Evolutionary conservation across 139 green algal species (phyloP).

Genomic region (Volvox reticuliferus): DNA sequence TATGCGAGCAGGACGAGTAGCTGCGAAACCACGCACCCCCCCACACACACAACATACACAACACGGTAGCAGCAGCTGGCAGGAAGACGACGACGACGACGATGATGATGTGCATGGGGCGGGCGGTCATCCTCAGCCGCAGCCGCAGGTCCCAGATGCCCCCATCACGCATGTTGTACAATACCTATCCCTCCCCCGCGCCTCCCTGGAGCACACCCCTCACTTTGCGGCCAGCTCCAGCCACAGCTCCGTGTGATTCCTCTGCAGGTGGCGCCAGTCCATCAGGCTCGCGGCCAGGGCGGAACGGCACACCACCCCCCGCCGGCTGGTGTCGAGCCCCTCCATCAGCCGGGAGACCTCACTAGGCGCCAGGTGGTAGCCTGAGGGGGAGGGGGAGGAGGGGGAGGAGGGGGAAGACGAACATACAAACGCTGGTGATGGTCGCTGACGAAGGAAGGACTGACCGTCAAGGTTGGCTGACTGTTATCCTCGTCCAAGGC

Average conservation of each 20-base stretch:
- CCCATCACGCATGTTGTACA: no score
- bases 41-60: no score
- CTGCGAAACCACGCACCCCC: no score
- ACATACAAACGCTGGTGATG: neutral
- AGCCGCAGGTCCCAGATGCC: no score
- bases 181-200: neutral
- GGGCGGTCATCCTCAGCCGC: no score
- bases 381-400: constrained; percentile 12
- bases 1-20: neutral
- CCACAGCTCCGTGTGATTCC: constrained; percentile 75
- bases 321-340: constrained; percentile 48
- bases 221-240: constrained; percentile 64
- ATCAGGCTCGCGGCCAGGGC: constrained; percentile 65
- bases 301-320: constrained; percentile 40
- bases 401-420: neutral
- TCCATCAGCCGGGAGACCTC: constrained; percentile 58
- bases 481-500: no score
- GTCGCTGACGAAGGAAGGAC: no score
- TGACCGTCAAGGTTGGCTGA: no score
- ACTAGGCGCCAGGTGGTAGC: constrained; percentile 48
- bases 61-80: no score
- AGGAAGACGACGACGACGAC: no score
- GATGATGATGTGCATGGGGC: no score
- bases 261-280: constrained; percentile 70
- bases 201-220: neutral